Conservation (phyloP, 2,329 filamentous ascomycete species). For the Eutypa lata region DNA sequence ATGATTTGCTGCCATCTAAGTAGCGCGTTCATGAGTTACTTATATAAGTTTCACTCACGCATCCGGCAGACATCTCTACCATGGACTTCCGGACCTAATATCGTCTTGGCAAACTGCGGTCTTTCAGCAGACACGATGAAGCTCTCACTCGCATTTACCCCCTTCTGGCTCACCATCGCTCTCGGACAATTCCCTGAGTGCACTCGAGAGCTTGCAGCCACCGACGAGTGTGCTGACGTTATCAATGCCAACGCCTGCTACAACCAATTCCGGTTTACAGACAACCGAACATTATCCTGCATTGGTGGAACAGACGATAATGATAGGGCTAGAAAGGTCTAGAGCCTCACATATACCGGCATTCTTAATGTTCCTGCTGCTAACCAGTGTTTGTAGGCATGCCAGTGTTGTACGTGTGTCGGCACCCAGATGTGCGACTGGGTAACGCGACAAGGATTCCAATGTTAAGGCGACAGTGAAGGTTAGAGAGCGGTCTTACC, state of each 20-base stretch:
- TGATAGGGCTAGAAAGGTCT: slow-evolving; percentile 31
- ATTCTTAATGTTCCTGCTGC: neutral
- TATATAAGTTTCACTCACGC: too few relatives aligned
- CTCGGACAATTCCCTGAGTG: slow-evolving; percentile 25
- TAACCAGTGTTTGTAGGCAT: slow-evolving; percentile 23
- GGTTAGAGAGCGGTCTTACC: too few relatives aligned
- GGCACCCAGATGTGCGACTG: slow-evolving; percentile 34
- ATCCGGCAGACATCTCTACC: too few relatives aligned
- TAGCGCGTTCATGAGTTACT: too few relatives aligned
- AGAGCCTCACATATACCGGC: too few relatives aligned
- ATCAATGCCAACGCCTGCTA: slow-evolving; percentile 39
- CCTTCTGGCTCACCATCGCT: slow-evolving; percentile 18
- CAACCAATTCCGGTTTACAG: slow-evolving; percentile 34
- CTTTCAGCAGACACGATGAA: slow-evolving; percentile 14
- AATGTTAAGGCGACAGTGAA: slow-evolving; percentile 16
- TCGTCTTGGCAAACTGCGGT: neutral
- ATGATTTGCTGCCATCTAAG: too few relatives aligned
- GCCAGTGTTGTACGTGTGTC: slow-evolving; percentile 35
- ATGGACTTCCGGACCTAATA: too few relatives aligned
- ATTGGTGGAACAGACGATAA: slow-evolving; percentile 32
- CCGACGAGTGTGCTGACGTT: slow-evolving; percentile 36
- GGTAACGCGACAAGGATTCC: slow-evolving; percentile 25
- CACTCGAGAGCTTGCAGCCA: slow-evolving; percentile 30
- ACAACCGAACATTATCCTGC: slow-evolving; percentile 31
- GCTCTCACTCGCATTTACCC: slow-evolving; percentile 14